Conservation (phyloP, 2,329 filamentous ascomycete genomes). For the Colletotrichum chrysophilum region DNA sequence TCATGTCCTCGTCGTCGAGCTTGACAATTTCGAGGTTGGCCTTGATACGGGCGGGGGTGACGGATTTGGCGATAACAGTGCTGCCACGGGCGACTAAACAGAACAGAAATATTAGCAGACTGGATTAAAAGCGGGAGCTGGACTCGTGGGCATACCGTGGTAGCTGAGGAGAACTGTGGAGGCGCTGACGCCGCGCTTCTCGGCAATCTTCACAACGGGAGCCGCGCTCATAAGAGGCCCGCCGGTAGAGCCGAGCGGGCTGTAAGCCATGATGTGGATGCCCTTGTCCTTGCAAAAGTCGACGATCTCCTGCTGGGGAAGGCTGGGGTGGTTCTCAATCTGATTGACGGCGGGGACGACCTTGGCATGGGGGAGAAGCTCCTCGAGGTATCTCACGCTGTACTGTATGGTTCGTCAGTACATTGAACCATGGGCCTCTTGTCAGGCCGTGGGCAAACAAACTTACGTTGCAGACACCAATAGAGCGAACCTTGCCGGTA, state of each 20-base stretch:
- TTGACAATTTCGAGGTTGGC: conserved; percentile 72
- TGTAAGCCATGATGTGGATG: conserved; percentile 77
- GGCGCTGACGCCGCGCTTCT: conserved; percentile 66
- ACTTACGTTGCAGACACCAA: conserved; percentile 62
- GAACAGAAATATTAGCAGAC: not conserved
- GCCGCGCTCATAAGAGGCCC: conserved; percentile 69
- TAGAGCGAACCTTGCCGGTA: conserved; percentile 60
- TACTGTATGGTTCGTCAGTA: conserved; percentile 41
- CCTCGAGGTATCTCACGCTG: conserved; percentile 59
- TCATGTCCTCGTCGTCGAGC: conserved; percentile 67
- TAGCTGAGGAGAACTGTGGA: conserved; percentile 73
- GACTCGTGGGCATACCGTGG: conserved; percentile 58
- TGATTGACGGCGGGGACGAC: conserved; percentile 73
- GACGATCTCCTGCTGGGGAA: conserved; percentile 75
- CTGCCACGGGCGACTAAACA: conserved; percentile 67
- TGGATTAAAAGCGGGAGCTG: not conserved
- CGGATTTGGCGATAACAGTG: conserved; percentile 77
- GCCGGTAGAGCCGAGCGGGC: conserved; percentile 68
- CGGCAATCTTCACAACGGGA: conserved; percentile 66
- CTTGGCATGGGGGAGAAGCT: conserved; percentile 53
- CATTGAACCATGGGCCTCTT: not conserved
- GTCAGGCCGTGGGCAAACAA: not conserved
- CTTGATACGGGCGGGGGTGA: conserved; percentile 71
- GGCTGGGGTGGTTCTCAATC: conserved; percentile 75
- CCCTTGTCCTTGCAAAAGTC: conserved; percentile 71